Conservation (phyloP, 768 basidiomycete genomes). For the Rhizopogon vinicolor region DNA sequence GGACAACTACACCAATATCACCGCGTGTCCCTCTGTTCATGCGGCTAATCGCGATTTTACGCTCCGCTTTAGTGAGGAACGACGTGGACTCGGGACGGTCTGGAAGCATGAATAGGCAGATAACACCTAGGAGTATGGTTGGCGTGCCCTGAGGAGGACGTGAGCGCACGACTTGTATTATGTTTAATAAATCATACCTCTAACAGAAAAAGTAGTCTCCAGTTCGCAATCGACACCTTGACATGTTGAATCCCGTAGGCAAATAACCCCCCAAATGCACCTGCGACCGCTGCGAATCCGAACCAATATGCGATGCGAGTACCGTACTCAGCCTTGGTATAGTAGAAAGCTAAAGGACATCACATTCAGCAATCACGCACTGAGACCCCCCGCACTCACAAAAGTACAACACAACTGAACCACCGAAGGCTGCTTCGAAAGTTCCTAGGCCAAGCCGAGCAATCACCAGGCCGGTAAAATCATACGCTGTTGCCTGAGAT, state of each 20-base stretch:
- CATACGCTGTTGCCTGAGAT: conserved; percentile 19
- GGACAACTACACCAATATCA: conserved; percentile 38
- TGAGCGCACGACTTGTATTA: background rate
- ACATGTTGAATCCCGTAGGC: conserved; percentile 47
- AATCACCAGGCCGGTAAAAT: conserved; percentile 24
- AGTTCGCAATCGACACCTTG: conserved; percentile 32
- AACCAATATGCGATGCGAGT: conserved; percentile 48
- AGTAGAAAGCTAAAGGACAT: conserved; percentile 37
- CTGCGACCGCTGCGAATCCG: conserved; percentile 51
- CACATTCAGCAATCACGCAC: background rate
- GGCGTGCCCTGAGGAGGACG: conserved; percentile 50
- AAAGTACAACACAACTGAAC: conserved; percentile 27
- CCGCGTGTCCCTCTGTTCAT: conserved; percentile 38
- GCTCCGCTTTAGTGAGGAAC: conserved; percentile 28
- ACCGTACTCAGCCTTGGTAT: conserved; percentile 44
- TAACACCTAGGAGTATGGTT: conserved; percentile 21
- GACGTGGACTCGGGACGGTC: conserved; percentile 28
- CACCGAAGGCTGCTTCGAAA: conserved; percentile 31
- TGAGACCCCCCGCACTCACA: conserved; percentile 19
- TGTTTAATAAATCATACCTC: conserved; percentile 10
- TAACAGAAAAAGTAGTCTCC: conserved; percentile 32
- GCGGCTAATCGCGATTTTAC: conserved; percentile 26
- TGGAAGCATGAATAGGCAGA: conserved; percentile 27
- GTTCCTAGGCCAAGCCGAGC: conserved; percentile 27
- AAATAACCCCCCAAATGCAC: conserved; percentile 53